phyloP scores from a whole-genome alignment of 2,329 filamentous ascomycete genomes.

The Pseudogymnoascus sp. region DNA sequence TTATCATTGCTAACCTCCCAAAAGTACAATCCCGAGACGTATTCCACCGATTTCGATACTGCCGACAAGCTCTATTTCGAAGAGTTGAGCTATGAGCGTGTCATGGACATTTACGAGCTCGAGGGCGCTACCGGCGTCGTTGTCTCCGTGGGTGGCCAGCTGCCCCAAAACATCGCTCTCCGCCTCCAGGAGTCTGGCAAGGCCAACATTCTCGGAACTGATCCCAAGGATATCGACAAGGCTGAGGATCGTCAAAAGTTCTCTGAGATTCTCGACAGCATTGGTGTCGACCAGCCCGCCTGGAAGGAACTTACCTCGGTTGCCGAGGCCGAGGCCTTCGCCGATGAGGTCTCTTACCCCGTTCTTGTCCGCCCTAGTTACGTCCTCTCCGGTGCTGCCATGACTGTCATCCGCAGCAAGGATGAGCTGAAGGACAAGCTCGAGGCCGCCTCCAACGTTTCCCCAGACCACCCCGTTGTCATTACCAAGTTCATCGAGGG shows the following conservation, averaged over 20 bases:
- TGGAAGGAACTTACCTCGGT: constrained; percentile 97
- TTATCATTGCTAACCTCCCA: constrained; percentile 14
- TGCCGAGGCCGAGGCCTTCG: constrained; percentile 79
- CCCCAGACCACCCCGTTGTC: constrained; percentile 93
- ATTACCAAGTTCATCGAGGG: constrained; percentile 98
- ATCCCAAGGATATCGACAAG: constrained; percentile 93
- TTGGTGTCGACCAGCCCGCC: constrained; percentile 91
- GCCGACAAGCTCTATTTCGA: constrained; percentile 95
- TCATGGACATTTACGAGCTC: constrained; percentile 98
- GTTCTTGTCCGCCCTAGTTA: constrained; percentile 93
- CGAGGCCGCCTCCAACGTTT: constrained; percentile 79
- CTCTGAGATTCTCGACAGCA: constrained; percentile 92
- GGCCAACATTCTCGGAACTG: constrained; percentile 84
- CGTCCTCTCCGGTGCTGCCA: constrained; percentile 93
- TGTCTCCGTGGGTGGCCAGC: constrained; percentile 90
- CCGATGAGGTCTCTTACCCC: constrained; percentile 78
- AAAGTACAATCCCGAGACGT: constrained; percentile 66
- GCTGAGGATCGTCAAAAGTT: constrained; percentile 98
- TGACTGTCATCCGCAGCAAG: constrained; percentile 89
- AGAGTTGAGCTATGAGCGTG: constrained; percentile 90
- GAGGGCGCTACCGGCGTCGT: constrained; percentile 81
- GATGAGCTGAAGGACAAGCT: constrained; percentile 93
- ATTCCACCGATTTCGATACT: constrained; percentile 75
- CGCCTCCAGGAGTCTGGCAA: constrained; percentile 85
- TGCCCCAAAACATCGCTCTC: constrained; percentile 95